Base-by-base conservation (phyloP, 2,329 filamentous ascomycete genomes). In the Fusarium citri region DNA sequence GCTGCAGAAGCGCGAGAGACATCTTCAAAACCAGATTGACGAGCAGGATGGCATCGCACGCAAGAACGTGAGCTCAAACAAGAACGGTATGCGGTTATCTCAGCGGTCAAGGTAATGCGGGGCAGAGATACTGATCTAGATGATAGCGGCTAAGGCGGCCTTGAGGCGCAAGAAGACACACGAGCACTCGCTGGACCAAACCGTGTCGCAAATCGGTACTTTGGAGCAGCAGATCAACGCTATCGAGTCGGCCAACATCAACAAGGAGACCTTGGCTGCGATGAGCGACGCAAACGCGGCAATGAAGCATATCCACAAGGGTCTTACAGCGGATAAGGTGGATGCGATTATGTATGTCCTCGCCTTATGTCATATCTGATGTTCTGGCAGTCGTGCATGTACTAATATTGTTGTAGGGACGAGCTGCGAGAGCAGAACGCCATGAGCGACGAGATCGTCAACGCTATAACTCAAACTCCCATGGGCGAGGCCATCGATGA, bases 241-340 rank as follows among this genome's bases (percentile, higher is more conserved):
- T 64, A 98, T 99, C 84, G 96, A 99, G 82, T 94, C 94, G 49
- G 96, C 96, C 67, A 99, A 98, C 80, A 98, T 99, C 85, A 99
- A 99, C 86, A 91, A 95, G 83, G 94, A 98, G 85, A 99, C 96
- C 15, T 86, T 98, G 71, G 88, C 91, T 73, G 95, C 94, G 10
- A 98, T 99, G 94, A 91, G 97, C 88, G 91, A 91, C 78, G 95
- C 96, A 14, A 90, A 93, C 71, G 84, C 90, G 66, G 96, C 95
- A 37, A 98, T 99, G 94, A 92, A 94, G 84, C 85, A 91, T 70
- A 99, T 99, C 75, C 94, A 98, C 79, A 91, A 90, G 75, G 92
- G 92, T 70, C 89, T 98, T 72, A 97, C 93, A 50, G 92, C 96
- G 69, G 94, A 98, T 76, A 96, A 97, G 83, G 95, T 99, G 68